A percentile compares a stretch with the other conserved stretches of the same genome.
phyloP scores from a whole-genome alignment of 176 grass and related monocot genomes.

The Musa acuminata region DNA sequence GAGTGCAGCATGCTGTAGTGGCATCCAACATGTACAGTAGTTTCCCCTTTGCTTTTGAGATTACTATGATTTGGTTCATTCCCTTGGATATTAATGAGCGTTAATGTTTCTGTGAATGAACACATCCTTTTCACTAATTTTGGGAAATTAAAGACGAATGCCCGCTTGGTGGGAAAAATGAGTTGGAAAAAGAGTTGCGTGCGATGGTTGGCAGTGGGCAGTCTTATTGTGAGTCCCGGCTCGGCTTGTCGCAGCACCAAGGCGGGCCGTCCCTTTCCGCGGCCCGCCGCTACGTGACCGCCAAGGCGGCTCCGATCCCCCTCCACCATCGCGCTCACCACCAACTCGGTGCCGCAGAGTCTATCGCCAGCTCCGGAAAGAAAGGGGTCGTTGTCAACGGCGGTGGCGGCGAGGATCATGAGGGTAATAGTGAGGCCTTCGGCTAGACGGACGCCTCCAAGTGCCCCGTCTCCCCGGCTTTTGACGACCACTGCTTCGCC shows the following conservation, averaged over 20 bases:
- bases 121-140: too few species aligned
- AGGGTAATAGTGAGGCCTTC: conserved; percentile 11
- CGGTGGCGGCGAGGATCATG: neutral
- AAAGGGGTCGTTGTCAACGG: conserved; percentile 4
- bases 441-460: conserved; percentile 11
- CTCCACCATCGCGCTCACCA: neutral
- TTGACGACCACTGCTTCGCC: conserved; percentile 14
- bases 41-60: too few species aligned
- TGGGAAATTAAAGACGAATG: too few species aligned
- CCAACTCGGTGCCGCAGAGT: neutral
- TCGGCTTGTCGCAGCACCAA: conserved; percentile 5
- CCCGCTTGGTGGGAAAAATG: too few species aligned
- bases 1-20: too few species aligned
- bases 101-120: too few species aligned
- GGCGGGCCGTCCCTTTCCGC: conserved; percentile 13
- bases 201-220: neutral
- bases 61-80: too few species aligned
- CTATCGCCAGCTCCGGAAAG: neutral
- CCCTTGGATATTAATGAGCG: too few species aligned
- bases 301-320: conserved; percentile 11
- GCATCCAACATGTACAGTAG: too few species aligned
- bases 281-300: conserved; percentile 10
- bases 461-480: neutral
- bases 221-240: neutral
- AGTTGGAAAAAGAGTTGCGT: too few species aligned